Percentiles rank a stretch among this genome's conserved stretches.
phyloP scores from a whole-genome alignment of 1,139 yeast genomes.

The Arxiozyma heterogenica region DNA sequence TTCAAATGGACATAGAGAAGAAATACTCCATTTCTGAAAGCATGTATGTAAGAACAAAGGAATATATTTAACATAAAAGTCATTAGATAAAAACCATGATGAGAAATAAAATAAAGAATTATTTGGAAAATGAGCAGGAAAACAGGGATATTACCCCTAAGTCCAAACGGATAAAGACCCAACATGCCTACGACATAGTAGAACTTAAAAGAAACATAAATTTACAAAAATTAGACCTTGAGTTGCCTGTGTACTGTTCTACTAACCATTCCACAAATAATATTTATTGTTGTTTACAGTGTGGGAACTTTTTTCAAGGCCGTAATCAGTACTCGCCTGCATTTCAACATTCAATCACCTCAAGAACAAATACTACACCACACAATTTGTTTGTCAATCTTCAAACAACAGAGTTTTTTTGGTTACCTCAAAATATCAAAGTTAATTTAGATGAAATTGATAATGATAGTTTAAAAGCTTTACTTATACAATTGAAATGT shows the following conservation, averaged over 20 bases:
- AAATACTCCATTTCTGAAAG: no score
- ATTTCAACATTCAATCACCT: constrained; percentile 48
- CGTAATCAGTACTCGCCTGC: constrained; percentile 56
- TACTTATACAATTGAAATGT: constrained; percentile 42
- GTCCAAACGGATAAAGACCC: not conserved
- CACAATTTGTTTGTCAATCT: constrained; percentile 61
- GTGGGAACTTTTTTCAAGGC: constrained; percentile 72
- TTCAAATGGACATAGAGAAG: no score
- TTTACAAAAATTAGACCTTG: constrained; percentile 53
- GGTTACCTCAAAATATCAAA: constrained; percentile 45
- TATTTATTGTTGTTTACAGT: constrained; percentile 62
- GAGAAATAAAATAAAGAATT: not conserved
- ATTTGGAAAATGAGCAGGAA: not conserved
- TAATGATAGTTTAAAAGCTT: no score
- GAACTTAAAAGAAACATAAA: constrained; percentile 23
- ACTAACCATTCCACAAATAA: constrained; percentile 52
- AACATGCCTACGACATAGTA: not conserved
- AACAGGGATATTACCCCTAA: not conserved
- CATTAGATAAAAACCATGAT: no score
- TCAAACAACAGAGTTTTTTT: constrained; percentile 39
- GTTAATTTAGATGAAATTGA: constrained; percentile 7
- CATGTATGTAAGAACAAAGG: no score
- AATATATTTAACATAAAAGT: no score
- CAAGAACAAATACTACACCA: constrained; percentile 31
- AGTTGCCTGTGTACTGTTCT: constrained; percentile 57